Percentiles rank a stretch among this genome's conserved stretches.
Evolutionary conservation across 768 basidiomycete genomes (phyloP).

Genomic region (Boletus pseudo-olivaceus): DNA sequence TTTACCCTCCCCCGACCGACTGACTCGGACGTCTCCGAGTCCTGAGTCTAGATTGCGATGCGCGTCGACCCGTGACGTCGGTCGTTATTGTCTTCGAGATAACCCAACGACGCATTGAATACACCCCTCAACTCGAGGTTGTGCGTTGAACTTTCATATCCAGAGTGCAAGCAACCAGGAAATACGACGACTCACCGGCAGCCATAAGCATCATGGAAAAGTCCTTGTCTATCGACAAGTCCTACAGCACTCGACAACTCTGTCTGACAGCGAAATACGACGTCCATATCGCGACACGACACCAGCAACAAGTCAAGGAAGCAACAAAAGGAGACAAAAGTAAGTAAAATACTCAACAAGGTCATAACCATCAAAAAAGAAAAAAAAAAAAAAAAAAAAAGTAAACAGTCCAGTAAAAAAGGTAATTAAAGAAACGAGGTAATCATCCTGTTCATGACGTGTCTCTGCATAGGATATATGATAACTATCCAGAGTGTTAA

Average conservation of each 20-base stretch:
- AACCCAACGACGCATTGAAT: too few species aligned
- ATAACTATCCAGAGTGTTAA: constrained; percentile 1
- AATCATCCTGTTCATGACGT: constrained; percentile 1
- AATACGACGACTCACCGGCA: too few species aligned
- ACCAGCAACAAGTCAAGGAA: neutral
- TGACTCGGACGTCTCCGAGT: too few species aligned
- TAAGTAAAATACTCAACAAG: neutral
- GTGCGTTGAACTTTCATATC: too few species aligned
- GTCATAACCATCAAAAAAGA: neutral
- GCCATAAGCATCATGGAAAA: too few species aligned
- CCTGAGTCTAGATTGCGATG: too few species aligned
- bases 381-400: neutral
- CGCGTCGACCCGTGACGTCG: too few species aligned
- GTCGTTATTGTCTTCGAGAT: too few species aligned
- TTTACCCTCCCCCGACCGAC: too few species aligned
- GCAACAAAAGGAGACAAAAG: neutral
- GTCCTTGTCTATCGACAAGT: neutral
- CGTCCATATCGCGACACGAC: constrained; percentile 3
- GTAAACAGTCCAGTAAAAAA: neutral
- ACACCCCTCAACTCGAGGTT: too few species aligned
- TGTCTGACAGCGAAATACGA: neutral
- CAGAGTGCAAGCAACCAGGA: too few species aligned
- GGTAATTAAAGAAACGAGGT: neutral
- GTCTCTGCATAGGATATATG: constrained; percentile 18
- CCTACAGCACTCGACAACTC: neutral